Base-by-base conservation (phyloP, 768 basidiomycete genomes). In the Boletus vermiculosoides region DNA sequence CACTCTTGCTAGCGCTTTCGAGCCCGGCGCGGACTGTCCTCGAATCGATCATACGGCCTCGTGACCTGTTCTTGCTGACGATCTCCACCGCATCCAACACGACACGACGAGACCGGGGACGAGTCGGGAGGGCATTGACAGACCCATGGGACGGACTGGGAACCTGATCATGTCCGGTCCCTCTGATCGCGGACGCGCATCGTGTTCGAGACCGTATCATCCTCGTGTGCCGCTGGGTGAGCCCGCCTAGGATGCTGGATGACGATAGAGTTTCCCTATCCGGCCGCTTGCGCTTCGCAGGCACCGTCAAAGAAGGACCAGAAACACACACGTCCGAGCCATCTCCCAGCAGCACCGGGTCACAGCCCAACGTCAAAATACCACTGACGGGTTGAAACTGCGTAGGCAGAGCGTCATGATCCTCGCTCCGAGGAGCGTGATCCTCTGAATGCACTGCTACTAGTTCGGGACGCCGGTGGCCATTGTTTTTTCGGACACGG, bases 41-140 rank as follows among this genome's bases (percentile, higher is more conserved):
- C 4, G 15, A 13, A 25, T 22, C 3, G 11, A 12, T 22, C 36
- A 23, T 18, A 25, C 13, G 34, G 6, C 4, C 12, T 11, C 5
- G 20, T 13, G 28, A 13, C 16, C 12, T 25, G n/a, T 37, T 44
- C 22, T 45, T 48, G 40, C 18, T 37, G 18, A 61, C 34, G 15
- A 34, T 5, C 36, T 66, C 70, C n/a, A 63, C 61, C 0, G 59
- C 68, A 1, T 67, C 65, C 41, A 65, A 34, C 5, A 59, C 46
- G 13, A 50, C n/a, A 5, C 67, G 63, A 36, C 31, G 23, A 40
- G 55, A 33, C 16, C 18, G 16, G 16, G 39, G 11, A 54, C 22
- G 23, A 1, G 5, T 39, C 16, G 23, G 12, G 13, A 33, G 28
- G 20, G 40, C 2, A 40, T 10, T 5, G 10, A 20, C 39, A 45